A percentile compares a stretch with the other conserved stretches of the same genome.
phyloP scores from a whole-genome alignment of 148 eudicot species.

The Pharnaceum exiguum region DNA sequence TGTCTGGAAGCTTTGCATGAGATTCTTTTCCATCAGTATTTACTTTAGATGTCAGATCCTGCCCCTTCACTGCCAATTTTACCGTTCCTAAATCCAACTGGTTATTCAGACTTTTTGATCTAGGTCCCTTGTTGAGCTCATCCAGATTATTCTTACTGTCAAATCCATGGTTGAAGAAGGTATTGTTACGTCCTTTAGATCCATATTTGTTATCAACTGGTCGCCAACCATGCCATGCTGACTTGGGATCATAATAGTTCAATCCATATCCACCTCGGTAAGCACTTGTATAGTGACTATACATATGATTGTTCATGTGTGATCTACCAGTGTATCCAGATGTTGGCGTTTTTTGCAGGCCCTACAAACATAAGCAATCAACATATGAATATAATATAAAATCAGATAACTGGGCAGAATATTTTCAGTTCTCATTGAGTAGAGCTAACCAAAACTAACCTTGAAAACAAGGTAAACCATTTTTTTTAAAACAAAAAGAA shows the following conservation, averaged over 20 bases:
- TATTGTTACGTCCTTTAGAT: constrained; percentile 33
- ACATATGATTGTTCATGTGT: constrained; percentile 32
- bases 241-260: constrained; percentile 35
- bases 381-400: neutral
- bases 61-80: constrained; percentile 42
- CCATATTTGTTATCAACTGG: constrained; percentile 30
- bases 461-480: too few species aligned
- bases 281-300: constrained; percentile 31
- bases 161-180: constrained; percentile 26
- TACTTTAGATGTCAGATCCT: constrained; percentile 30
- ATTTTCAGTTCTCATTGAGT: too few species aligned
- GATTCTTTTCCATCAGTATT: constrained; percentile 24
- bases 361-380: constrained; percentile 15
- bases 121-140: constrained; percentile 54
- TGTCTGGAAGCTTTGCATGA: constrained; percentile 26
- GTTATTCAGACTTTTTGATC: constrained; percentile 26
- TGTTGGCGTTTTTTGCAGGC: constrained; percentile 22
- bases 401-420: neutral
- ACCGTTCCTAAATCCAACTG: constrained; percentile 31
- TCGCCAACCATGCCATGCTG: constrained; percentile 34
- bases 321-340: constrained; percentile 35
- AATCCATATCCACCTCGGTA: constrained; percentile 40
- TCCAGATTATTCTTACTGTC: constrained; percentile 33
- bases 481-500: too few species aligned
- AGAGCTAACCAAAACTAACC: too few species aligned